phyloP scores from a whole-genome alignment of 345 rosid species.

The Euphorbia peplus region DNA sequence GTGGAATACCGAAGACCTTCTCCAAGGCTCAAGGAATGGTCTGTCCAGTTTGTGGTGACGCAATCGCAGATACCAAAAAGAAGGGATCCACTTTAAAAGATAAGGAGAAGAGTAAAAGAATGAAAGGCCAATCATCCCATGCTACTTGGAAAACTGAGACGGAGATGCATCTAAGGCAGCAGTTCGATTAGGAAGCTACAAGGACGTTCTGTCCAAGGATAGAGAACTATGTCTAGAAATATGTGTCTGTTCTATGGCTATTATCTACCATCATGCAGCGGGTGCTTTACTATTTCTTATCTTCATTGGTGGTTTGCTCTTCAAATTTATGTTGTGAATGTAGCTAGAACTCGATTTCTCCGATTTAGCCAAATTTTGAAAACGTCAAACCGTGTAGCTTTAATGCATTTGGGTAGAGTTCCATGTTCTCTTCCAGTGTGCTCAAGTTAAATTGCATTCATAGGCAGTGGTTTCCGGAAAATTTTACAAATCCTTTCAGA shows the following conservation, averaged over 20 bases:
- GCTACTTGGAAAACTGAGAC: conserved; percentile 97
- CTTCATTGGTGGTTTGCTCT: background rate
- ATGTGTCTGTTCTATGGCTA: background rate
- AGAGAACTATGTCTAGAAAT: no score
- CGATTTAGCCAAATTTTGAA: background rate
- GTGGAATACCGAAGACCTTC: conserved; percentile 87
- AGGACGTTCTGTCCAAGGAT: background rate
- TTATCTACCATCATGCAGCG: background rate
- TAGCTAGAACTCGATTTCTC: background rate
- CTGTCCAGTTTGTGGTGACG: conserved; percentile 69
- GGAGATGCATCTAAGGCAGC: conserved; percentile 93
- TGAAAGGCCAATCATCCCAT: conserved; percentile 96
- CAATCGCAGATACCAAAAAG: conserved; percentile 50
- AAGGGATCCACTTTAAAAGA: conserved; percentile 82
- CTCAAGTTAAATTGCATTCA: no score
- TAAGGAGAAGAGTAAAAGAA: conserved; percentile 83
- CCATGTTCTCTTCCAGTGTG: no score
- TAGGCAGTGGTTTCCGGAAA: no score
- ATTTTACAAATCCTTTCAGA: no score
- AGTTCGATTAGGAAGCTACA: conserved; percentile 49
- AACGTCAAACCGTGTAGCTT: no score
- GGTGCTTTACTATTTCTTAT: no score
- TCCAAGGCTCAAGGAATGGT: conserved; percentile 75
- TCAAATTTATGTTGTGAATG: no score
- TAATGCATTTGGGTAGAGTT: no score